Evolutionary conservation across 169 alveolate genomes (phyloP), one percentile per base, ranked within the genome.

Genomic region (Cryptosporidium baileyi): DNA sequence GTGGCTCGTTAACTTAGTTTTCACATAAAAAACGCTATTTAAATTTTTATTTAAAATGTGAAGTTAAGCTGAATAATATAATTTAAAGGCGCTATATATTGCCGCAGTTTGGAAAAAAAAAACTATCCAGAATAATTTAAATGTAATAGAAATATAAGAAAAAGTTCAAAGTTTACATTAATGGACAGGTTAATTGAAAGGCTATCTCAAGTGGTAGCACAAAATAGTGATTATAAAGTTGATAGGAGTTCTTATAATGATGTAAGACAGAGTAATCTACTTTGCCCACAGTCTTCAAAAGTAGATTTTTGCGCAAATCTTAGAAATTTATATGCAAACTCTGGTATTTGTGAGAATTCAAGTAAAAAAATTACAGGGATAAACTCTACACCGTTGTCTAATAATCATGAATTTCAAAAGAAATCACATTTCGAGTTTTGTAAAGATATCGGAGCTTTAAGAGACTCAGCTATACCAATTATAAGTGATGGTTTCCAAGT

Each of bases 111-210:
- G 15, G 9, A 57, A 24, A 57, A 57, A 57, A 24, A 3, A 30
- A 24, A 1, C 43, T 57, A 24, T 57, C 63, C 40, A 6, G n/a
- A 13, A 1, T 24, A 13, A 13, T 57, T 5, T 13, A 57, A 43
- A 11, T 11, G 15, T 15, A 15, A 15, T 9, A 43, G 15, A 43
- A 43, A 43, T 11, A 15, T 11, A 43, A 43, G 17, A 43, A 43
- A 15, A 43, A 43, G 51, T 43, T 43, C 51, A 15, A 43, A 43
- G 9, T 43, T 43, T 43, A 11, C 45, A 74, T 57, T 54, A 22
- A 74, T 74, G 85, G 85, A 74, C 15, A 51, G 74, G 59, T 54
- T 74, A 6, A 51, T 74, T 28, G 74, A 74, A 60, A 74, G 85
- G 32, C 65, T 74, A 22, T 51, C 85, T 54, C 85, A 74, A 19